These are phyloP conservation scores for Pyracantha coccinea DNA, from an alignment of 331 rosid species.

Conservation along the genomic window DNA sequence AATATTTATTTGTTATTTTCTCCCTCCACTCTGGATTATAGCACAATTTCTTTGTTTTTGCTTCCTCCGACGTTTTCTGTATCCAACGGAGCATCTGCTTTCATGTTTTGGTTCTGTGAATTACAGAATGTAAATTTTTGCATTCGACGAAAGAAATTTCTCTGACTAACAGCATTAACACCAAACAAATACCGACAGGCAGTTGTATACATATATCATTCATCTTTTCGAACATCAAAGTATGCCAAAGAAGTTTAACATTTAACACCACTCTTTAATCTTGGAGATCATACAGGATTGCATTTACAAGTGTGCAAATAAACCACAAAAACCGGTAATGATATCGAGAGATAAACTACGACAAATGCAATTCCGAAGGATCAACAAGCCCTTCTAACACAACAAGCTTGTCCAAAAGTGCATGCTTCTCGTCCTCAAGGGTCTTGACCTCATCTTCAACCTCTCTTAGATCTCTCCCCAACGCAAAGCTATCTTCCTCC, in stretches of 20 bases:
- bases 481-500: slow-evolving; percentile 74
- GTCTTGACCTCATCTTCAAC: slow-evolving; percentile 71
- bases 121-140: too few species aligned
- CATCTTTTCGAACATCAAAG: not conserved
- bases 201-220: not conserved
- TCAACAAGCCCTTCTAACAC: slow-evolving; percentile 83
- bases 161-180: not conserved
- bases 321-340: not conserved
- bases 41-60: too few species aligned
- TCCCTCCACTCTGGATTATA: not conserved
- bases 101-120: too few species aligned
- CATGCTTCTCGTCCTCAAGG: slow-evolving; percentile 87
- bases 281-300: not conserved
- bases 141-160: not conserved
- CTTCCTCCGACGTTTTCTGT: too few species aligned
- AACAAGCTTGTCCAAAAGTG: slow-evolving; percentile 76
- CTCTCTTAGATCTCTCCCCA: slow-evolving; percentile 63
- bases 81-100: too few species aligned
- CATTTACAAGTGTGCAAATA: not conserved
- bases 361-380: slow-evolving; percentile 41
- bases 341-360: not conserved
- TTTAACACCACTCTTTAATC: not conserved
- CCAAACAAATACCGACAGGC: not conserved
- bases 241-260: not conserved
- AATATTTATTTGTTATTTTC: not conserved